These are phyloP conservation scores for Leishmania guyanensis DNA, from an alignment of 208 protist genomes.

Conservation along the genomic window DNA sequence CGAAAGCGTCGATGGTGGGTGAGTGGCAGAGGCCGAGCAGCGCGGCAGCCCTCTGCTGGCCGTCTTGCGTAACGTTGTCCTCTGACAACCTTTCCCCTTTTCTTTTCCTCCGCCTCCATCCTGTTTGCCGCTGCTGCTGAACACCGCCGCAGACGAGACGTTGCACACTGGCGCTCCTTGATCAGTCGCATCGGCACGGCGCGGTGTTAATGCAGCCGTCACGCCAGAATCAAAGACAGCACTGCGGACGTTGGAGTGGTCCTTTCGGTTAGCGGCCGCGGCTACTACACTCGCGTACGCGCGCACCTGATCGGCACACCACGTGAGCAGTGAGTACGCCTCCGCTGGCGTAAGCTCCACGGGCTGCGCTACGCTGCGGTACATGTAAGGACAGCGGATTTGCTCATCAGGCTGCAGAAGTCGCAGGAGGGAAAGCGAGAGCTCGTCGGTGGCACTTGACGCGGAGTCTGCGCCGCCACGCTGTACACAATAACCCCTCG, in stretches of 20 bases:
- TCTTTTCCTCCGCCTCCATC: not conserved
- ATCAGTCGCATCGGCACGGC: not conserved
- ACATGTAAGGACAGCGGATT: not conserved
- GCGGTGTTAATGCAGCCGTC: not conserved
- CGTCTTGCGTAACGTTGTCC: not conserved
- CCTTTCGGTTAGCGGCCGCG: not conserved
- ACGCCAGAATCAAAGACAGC: too few relatives aligned
- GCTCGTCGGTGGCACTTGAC: not conserved
- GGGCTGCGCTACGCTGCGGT: conserved; percentile 16
- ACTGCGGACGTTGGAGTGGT: not conserved
- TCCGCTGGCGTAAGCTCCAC: conserved; percentile 11
- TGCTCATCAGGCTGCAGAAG: conserved; percentile 1
- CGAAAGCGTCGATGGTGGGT: conserved; percentile 1
- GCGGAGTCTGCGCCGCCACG: not conserved
- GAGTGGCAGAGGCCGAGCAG: not conserved
- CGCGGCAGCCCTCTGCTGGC: not conserved
- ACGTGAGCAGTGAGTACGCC: conserved; percentile 7
- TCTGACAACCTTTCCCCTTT: not conserved
- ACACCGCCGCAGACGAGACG: not conserved
- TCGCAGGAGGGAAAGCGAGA: not conserved
- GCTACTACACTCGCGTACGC: not conserved
- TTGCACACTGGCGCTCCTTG: not conserved
- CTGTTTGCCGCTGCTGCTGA: not conserved
- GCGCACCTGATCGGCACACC: conserved; percentile 16
- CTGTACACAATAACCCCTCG: not conserved